phyloP scores from a whole-genome alignment of 805 yeast species.

The Candida parachauliodes region DNA sequence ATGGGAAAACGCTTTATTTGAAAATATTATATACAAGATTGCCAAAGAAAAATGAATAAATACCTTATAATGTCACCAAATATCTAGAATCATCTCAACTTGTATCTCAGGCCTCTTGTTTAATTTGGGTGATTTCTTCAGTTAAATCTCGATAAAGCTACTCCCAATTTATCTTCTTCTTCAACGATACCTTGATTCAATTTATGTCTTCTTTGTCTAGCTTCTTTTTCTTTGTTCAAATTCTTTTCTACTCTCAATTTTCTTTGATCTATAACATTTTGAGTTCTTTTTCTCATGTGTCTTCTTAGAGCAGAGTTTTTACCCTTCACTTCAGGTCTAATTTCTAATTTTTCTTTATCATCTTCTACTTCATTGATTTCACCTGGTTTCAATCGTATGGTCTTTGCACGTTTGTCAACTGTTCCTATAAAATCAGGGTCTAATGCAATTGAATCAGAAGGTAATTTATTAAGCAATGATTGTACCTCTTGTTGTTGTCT shows the following conservation, averaged over 20 bases:
- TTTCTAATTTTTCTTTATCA: conserved; percentile 36
- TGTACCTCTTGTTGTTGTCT: conserved; percentile 93
- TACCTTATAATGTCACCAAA: too few species aligned
- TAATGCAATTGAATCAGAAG: conserved; percentile 87
- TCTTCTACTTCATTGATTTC: conserved; percentile 47
- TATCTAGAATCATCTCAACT: too few species aligned
- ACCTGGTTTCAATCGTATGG: conserved; percentile 60
- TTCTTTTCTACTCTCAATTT: conserved; percentile 72
- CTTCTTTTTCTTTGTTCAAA: conserved; percentile 67
- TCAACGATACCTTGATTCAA: conserved; percentile 45
- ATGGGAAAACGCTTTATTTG: conserved; percentile 22
- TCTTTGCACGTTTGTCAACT: conserved; percentile 67
- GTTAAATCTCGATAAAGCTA: conserved; percentile 49
- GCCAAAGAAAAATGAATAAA: conserved; percentile 15
- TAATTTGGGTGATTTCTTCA: too few species aligned
- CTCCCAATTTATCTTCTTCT: conserved; percentile 50
- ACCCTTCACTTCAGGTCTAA: conserved; percentile 68
- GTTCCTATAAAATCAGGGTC: conserved; percentile 87
- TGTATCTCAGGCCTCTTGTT: too few species aligned
- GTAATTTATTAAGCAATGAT: conserved; percentile 76
- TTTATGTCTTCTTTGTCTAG: conserved; percentile 52
- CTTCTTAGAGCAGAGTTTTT: conserved; percentile 82
- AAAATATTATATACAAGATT: conserved; percentile 14
- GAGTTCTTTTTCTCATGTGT: conserved; percentile 76
- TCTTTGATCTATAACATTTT: conserved; percentile 83